Percentiles rank a stretch among this genome's conserved stretches.
Conservation (phyloP, 2,329 filamentous ascomycete genomes). For the Claviceps monticola region DNA sequence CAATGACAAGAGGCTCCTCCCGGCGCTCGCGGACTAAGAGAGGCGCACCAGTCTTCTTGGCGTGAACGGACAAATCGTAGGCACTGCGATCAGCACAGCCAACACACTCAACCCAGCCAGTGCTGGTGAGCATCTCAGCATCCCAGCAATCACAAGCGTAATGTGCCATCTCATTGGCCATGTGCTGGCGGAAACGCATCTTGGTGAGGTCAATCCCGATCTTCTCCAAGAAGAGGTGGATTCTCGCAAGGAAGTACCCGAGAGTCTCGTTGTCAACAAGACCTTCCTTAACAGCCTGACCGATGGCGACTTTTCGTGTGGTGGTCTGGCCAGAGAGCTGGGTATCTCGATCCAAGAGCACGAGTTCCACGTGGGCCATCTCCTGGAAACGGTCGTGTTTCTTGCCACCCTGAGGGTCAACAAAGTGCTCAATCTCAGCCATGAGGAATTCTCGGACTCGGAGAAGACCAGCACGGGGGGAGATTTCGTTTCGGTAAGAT, state of each 20-base stretch:
- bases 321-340: conserved; percentile 78
- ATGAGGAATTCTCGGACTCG: conserved; percentile 95
- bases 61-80: conserved; percentile 85
- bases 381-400: conserved; percentile 82
- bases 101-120: conserved; percentile 97
- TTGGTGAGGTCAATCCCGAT: conserved; percentile 80
- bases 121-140: conserved; percentile 78
- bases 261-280: conserved; percentile 95
- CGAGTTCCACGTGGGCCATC: conserved; percentile 70
- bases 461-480: conserved; percentile 77
- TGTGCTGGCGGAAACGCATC: conserved; percentile 93
- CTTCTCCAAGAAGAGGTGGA: conserved; percentile 78
- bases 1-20: conserved; percentile 61
- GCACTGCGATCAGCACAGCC: conserved; percentile 92
- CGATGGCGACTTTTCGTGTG: conserved; percentile 60
- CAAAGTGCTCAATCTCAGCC: conserved; percentile 98
- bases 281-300: conserved; percentile 68
- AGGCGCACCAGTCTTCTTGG: conserved; percentile 79
- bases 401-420: conserved; percentile 89
- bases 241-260: conserved; percentile 91
- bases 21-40: conserved; percentile 74
- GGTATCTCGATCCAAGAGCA: conserved; percentile 69
- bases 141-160: conserved; percentile 98
- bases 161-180: conserved; percentile 67
- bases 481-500: conserved; percentile 97